Evolutionary conservation across 2,329 filamentous ascomycete genomes (phyloP).

Genomic region (Penicillium sp.): DNA sequence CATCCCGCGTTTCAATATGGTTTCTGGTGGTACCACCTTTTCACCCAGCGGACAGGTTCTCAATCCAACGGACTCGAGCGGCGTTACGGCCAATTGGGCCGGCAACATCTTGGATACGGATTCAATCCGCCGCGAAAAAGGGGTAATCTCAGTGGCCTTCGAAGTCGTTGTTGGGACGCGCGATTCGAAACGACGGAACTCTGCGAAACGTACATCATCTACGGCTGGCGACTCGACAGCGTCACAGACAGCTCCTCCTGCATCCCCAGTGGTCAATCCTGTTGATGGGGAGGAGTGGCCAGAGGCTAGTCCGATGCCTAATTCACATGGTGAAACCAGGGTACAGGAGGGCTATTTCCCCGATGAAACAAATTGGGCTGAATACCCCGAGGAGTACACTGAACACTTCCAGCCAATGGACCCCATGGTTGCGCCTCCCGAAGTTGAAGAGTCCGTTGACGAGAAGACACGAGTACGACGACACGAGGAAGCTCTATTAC

Average conservation of each 20-base stretch:
- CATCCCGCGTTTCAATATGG: conserved; percentile 56
- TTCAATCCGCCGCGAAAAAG: conserved; percentile 80
- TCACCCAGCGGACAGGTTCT: conserved; percentile 41
- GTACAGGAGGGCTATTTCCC: conserved; percentile 15
- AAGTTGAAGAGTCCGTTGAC: conserved; percentile 62
- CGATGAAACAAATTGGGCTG: conserved; percentile 28
- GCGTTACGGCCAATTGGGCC: conserved; percentile 44
- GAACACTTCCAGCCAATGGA: conserved; percentile 26
- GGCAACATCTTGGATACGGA: conserved; percentile 82
- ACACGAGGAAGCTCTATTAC: conserved; percentile 75
- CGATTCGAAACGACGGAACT: conserved; percentile 64
- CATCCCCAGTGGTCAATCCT: conserved; percentile 13
- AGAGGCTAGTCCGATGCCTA: conserved; percentile 23
- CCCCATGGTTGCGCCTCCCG: conserved; percentile 43
- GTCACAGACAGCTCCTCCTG: conserved; percentile 18
- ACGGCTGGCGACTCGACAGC: conserved; percentile 32
- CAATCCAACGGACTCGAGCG: conserved; percentile 33
- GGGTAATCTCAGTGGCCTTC: conserved; percentile 82
- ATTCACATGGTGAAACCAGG: conserved; percentile 21
- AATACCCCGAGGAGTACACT: conserved; percentile 29
- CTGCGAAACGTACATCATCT: conserved; percentile 35
- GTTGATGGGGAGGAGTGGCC: conserved; percentile 32
- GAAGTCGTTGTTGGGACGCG: conserved; percentile 84
- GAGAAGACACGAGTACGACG: conserved; percentile 80
- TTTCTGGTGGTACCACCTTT: conserved; percentile 46